Evolutionary conservation across 2,329 filamentous ascomycete species (phyloP).

Genomic region (Talaromyces sp.): DNA sequence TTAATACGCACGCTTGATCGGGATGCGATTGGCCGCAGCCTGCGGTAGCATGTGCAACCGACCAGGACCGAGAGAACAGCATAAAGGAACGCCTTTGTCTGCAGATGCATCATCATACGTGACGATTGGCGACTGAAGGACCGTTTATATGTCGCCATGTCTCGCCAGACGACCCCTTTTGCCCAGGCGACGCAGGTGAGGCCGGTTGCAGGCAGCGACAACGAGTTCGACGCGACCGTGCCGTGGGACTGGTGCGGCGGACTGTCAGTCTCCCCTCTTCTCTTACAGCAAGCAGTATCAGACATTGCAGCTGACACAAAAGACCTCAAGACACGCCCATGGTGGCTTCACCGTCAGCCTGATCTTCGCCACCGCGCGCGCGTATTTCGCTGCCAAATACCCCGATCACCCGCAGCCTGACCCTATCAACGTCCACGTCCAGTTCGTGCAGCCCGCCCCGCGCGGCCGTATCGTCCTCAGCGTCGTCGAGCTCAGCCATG

Average conservation of each 20-base stretch:
- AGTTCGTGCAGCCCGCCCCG: slow-evolving; percentile 8
- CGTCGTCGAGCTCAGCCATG: slow-evolving; percentile 6
- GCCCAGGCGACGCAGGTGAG: slow-evolving; percentile 7
- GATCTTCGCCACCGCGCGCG: slow-evolving; percentile 6
- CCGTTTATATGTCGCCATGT: not conserved
- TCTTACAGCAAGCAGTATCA: not conserved
- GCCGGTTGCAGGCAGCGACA: slow-evolving; percentile 2
- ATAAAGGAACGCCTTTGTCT: not conserved
- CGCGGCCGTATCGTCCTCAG: slow-evolving; percentile 5
- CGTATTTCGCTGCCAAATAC: slow-evolving; percentile 9
- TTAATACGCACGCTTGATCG: not conserved
- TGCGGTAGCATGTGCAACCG: not conserved
- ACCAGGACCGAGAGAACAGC: not conserved
- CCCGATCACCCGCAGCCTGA: slow-evolving; percentile 5
- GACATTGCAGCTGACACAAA: not conserved
- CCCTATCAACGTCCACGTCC: slow-evolving; percentile 7
- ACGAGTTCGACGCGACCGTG: slow-evolving; percentile 6
- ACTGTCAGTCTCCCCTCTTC: not conserved
- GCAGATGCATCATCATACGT: not conserved
- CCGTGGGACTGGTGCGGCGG: slow-evolving; percentile 9
- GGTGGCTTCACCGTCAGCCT: slow-evolving; percentile 7
- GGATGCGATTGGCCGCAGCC: not conserved
- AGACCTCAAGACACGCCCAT: slow-evolving; percentile 3
- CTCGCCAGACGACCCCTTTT: slow-evolving; percentile 1
- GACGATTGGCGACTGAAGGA: not conserved